These are phyloP conservation scores for Xylaria sp. DNA, from an alignment of 2,329 filamentous ascomycete genomes.

Conservation along the genomic window DNA sequence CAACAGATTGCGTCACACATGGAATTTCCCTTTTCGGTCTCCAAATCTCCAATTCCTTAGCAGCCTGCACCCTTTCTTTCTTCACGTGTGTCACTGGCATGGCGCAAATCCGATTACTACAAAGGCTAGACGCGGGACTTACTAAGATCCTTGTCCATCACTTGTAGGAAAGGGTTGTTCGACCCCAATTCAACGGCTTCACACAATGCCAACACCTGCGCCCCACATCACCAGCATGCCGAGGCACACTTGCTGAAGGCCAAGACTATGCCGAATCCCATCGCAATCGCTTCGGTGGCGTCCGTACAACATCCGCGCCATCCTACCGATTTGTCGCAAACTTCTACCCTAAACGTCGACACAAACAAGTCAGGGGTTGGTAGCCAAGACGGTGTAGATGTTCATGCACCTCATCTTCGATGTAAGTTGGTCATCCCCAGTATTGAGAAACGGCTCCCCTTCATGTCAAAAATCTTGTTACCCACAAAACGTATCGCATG, in stretches of 20 bases:
- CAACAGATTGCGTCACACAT: constrained; percentile 26
- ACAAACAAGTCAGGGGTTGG: constrained; percentile 39
- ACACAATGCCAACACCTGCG: constrained; percentile 35
- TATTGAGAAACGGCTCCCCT: constrained; percentile 9
- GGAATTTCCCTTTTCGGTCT: constrained; percentile 36
- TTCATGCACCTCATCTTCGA: constrained; percentile 60
- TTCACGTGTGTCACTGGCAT: constrained; percentile 7
- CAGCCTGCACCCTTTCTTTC: constrained; percentile 17
- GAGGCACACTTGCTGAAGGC: constrained; percentile 55
- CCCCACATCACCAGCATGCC: constrained; percentile 49
- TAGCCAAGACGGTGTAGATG: constrained; percentile 50
- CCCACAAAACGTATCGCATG: constrained; percentile 16
- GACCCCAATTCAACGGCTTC: constrained; percentile 42
- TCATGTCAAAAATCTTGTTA: constrained; percentile 41
- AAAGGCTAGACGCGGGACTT: constrained; percentile 33
- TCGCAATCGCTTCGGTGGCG: constrained; percentile 51
- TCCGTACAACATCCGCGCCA: constrained; percentile 43
- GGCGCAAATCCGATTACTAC: constrained; percentile 11
- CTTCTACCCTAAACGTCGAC: constrained; percentile 42
- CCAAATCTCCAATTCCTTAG: constrained; percentile 37
- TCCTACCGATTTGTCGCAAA: constrained; percentile 43
- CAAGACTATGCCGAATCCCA: constrained; percentile 50
- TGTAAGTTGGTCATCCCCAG: constrained; percentile 54
- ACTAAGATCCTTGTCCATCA: constrained; percentile 43
- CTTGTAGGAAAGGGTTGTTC: constrained; percentile 49